These are phyloP conservation scores for Alisma plantagoaquatica DNA, from an alignment of 106 monocot genomes.

Conservation along the genomic window DNA sequence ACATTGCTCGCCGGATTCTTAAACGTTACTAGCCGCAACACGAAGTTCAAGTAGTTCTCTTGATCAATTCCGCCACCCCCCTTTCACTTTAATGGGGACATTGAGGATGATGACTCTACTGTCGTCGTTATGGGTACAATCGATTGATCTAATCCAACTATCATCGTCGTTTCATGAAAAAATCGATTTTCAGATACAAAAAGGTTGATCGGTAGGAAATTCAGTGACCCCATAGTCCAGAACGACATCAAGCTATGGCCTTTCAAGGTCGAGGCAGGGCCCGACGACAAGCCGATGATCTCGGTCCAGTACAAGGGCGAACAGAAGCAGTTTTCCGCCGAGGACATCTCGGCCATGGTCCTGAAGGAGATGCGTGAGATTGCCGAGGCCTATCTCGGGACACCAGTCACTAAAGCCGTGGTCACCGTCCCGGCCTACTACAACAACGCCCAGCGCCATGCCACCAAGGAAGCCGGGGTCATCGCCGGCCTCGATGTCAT, in stretches of 20 bases:
- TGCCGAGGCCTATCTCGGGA: slow-evolving; percentile 11
- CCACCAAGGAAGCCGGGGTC: slow-evolving; percentile 16
- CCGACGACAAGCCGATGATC: slow-evolving; percentile 16
- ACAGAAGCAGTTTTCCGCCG: slow-evolving; percentile 13
- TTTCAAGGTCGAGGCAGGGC: slow-evolving; percentile 8
- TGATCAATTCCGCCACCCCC: too few relatives aligned
- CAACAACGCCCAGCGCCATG: slow-evolving; percentile 15
- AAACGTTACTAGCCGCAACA: too few relatives aligned
- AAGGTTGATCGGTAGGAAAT: too few relatives aligned
- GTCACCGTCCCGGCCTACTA: slow-evolving; percentile 16
- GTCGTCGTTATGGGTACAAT: too few relatives aligned
- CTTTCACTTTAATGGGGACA: too few relatives aligned
- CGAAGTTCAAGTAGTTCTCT: too few relatives aligned
- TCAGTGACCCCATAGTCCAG: slow-evolving; percentile 6
- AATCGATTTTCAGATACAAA: too few relatives aligned
- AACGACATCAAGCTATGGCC: slow-evolving; percentile 15
- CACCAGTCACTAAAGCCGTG: slow-evolving; percentile 9
- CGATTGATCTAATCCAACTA: too few relatives aligned
- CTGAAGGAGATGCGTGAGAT: slow-evolving; percentile 12
- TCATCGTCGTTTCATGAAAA: too few relatives aligned
- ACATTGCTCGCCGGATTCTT: too few relatives aligned
- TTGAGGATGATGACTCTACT: too few relatives aligned
- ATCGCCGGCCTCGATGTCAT: slow-evolving; percentile 18
- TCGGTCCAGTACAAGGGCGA: slow-evolving; percentile 13
- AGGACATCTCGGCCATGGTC: slow-evolving; percentile 20